Evolutionary conservation across 495 filamentous ascomycete genomes (phyloP), one percentile per base, ranked within the genome.

Genomic region (Trichoderma orchidacearum): DNA sequence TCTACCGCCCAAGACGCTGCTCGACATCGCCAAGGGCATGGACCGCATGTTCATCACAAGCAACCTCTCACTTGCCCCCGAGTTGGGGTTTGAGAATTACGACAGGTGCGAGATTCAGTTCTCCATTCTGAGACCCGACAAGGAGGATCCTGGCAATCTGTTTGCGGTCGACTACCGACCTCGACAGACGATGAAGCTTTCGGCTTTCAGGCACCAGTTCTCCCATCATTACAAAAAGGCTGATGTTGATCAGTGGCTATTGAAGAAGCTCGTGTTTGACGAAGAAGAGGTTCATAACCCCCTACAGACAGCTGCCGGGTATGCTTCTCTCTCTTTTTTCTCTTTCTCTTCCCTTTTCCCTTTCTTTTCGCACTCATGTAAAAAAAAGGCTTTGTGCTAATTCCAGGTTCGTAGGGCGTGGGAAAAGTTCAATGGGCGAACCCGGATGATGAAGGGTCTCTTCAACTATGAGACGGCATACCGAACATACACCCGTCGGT

Each of bases 401-500:
- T 27, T 21, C 8, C 8, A 0, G 3, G 32, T 25, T 3, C 15
- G n/a, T 54, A 80, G 76, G 2, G 75, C 77, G 38, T 81, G 78
- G 78, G 69, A 77, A 35, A 72, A 71, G 54, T 81, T 81, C 58
- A 76, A 79, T 59, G 67, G 68, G 30, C 69, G 77, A 4, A 81
- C 78, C 25, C 74, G 76, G 55, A 78, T 81, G 75, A 79, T 81
- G 77, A 81, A 81, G 56, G 78, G 78, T 0, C 61, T 81, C n/a
- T 80, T 80, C 66, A 79, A 77, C 54, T 81, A 81, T 51, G 69
- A 72, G 62, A 72, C 66, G 1, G 78, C 77, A 0, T 80, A 77
- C 58, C 63, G 64, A 21, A 60, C 57, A 51, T 81, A 81, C 59
- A 80, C 73, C 0, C 62, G 58, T 6, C 62, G 60, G 12, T 76